These are phyloP conservation scores for Penicillium samsonianum DNA, from an alignment of 495 filamentous ascomycete genomes.

Conservation along the genomic window DNA sequence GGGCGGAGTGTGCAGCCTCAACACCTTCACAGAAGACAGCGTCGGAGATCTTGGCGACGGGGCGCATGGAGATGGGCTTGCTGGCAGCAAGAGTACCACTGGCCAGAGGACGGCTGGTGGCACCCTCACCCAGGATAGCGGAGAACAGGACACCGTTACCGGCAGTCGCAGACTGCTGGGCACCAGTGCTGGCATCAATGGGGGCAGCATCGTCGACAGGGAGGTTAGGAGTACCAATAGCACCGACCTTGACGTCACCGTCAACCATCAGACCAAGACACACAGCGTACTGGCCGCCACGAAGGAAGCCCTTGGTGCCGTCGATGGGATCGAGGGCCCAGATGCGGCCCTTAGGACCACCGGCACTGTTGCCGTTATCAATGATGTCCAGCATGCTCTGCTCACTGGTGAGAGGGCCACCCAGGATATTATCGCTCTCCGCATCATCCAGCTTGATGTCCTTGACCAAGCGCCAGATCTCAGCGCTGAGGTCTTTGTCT, in stretches of 20 bases:
- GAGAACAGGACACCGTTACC: constrained; percentile 82
- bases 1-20: constrained; percentile 85
- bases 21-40: constrained; percentile 96
- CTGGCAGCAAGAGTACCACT: constrained; percentile 57
- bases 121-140: constrained; percentile 73
- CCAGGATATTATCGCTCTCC: constrained; percentile 64
- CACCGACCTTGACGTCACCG: constrained; percentile 92
- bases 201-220: constrained; percentile 75
- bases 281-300: constrained; percentile 97
- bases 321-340: constrained; percentile 98
- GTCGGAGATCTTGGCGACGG: constrained; percentile 67
- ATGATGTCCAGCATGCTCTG: constrained; percentile 84
- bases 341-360: constrained; percentile 79
- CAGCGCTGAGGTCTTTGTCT: constrained; percentile 62
- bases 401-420: constrained; percentile 67
- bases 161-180: constrained; percentile 64
- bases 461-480: constrained; percentile 82
- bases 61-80: constrained; percentile 74
- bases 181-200: constrained; percentile 65
- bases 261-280: constrained; percentile 90
- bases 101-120: constrained; percentile 70
- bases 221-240: constrained; percentile 91
- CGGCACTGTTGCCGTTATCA: constrained; percentile 77
- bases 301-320: constrained; percentile 93
- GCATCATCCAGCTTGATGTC: constrained; percentile 69